Base-by-base conservation (phyloP, 257 asterid genomes). In the Penstemon davidsonii region DNA sequence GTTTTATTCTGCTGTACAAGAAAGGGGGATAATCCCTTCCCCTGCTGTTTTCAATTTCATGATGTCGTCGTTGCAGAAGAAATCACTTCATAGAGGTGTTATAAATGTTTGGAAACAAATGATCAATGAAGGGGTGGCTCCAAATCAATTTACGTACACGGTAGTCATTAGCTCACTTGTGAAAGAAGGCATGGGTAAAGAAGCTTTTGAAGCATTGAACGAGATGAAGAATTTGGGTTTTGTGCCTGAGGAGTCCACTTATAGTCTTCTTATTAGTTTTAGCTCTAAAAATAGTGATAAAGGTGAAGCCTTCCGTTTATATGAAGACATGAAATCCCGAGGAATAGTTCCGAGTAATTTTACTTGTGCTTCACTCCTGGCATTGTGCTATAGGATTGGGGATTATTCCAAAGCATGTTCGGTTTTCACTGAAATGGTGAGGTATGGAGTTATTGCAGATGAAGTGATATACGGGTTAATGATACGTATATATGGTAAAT, bases 161-260 rank as follows among this genome's bases (percentile, higher is more conserved):
- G 88, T 93, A 72, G 92, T 85, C 52, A 79, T 93, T 73, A 55
- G 80, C 81, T 93, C 97, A 4, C 82, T 90, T 76, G 87, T 88
- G 67, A 90, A 86, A 83, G 87, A 65, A 55, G 95, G 86, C 60
- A 72, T 78, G 76, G 71, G 69, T 45, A 86, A 84, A 38, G 92
- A 90, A 74, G 96, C 97, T 71, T 53, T 83, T 54, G 75, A 77
- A 79, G 71, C 84, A 62, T 88, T 90, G 60, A 67, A 67, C 46
- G 84, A 85, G 83, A 93, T 93, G 99, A 90, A 78, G 74, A 80
- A 75, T 72, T 59, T 78, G 73, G 89, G 92, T 41, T 85, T 85
- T 73, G 78, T 90, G 66, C 97, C 99, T 5, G 96, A 90, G 82
- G 99, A 93, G 86, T 88, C 89, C 6, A 93, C 99, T 12, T 93